These are phyloP conservation scores for Drosera capensis DNA, from an alignment of 148 eudicot species.

Conservation along the genomic window DNA sequence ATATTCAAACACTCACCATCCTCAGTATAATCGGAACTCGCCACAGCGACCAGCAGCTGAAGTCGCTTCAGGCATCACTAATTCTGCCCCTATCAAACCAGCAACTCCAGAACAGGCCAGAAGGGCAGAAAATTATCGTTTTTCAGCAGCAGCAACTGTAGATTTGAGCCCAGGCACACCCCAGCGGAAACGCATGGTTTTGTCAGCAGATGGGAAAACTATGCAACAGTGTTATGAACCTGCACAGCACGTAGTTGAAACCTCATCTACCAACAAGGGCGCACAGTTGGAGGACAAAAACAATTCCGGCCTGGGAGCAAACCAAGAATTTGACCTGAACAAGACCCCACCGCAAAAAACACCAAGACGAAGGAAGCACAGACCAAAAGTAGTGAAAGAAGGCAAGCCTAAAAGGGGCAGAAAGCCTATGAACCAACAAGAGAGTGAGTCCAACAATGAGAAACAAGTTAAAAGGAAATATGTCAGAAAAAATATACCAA, in stretches of 20 bases:
- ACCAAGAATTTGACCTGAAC: slow-evolving; percentile 27
- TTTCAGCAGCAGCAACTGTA: slow-evolving; percentile 8
- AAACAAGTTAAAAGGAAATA: slow-evolving; percentile 41
- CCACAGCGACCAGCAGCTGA: slow-evolving; percentile 13
- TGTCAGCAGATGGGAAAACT: slow-evolving; percentile 10
- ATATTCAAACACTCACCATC: slow-evolving; percentile 13
- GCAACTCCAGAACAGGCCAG: slow-evolving; percentile 37
- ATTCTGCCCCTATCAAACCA: slow-evolving; percentile 28
- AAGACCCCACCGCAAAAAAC: slow-evolving; percentile 39
- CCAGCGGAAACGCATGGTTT: slow-evolving; percentile 12
- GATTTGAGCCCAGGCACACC: slow-evolving; percentile 21
- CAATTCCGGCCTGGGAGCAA: slow-evolving; percentile 11
- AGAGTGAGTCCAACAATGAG: slow-evolving; percentile 10
- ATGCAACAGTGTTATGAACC: slow-evolving; percentile 14
- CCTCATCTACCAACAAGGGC: slow-evolving; percentile 18
- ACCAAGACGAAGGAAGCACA: slow-evolving; percentile 48
- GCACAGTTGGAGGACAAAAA: slow-evolving; percentile 11
- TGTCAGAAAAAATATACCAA: slow-evolving; percentile 25
- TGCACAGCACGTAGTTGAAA: slow-evolving; percentile 11
- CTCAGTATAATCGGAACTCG: slow-evolving; percentile 18
- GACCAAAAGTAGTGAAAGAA: slow-evolving; percentile 48
- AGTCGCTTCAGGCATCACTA: slow-evolving; percentile 12
- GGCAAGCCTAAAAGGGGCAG: slow-evolving; percentile 37
- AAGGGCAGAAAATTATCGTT: slow-evolving; percentile 10
- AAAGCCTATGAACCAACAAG: slow-evolving; percentile 15